Conservation (phyloP, 208 protist genomes). For the Wallacemonas sp. region DNA sequence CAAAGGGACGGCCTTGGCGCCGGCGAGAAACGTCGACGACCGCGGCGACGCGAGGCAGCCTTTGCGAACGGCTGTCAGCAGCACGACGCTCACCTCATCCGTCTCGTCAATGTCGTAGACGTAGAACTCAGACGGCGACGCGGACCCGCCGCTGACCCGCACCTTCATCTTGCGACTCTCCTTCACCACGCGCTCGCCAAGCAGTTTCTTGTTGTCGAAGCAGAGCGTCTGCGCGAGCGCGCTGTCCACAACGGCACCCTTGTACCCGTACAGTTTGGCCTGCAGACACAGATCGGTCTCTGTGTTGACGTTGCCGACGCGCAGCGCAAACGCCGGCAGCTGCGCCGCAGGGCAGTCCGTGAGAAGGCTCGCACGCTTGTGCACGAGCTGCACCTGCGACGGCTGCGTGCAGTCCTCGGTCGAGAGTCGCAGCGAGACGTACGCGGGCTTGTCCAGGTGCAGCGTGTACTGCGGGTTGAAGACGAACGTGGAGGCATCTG, state of each 20-base stretch:
- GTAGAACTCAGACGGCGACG: conserved; percentile 24
- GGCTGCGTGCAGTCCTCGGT: conserved; percentile 29
- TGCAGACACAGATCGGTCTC: conserved; percentile 55
- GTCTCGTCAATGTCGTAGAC: conserved; percentile 41
- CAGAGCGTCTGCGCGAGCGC: conserved; percentile 53
- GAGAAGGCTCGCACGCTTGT: conserved; percentile 36
- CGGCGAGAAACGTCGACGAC: conserved; percentile 7
- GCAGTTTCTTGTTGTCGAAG: conserved; percentile 48
- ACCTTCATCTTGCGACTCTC: conserved; percentile 40
- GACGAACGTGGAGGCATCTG: conserved; percentile 56
- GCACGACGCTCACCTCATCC: conserved; percentile 37
- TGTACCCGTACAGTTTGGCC: conserved; percentile 57
- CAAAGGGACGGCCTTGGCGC: neutral
- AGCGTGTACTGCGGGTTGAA: conserved; percentile 81
- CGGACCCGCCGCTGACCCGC: conserved; percentile 19
- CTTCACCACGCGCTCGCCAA: conserved; percentile 42
- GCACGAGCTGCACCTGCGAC: conserved; percentile 34
- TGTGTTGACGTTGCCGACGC: conserved; percentile 41
- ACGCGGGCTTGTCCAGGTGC: conserved; percentile 48
- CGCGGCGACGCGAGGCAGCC: conserved; percentile 34
- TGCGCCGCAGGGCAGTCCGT: conserved; percentile 17
- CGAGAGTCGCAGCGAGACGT: conserved; percentile 58
- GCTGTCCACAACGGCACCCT: conserved; percentile 66
- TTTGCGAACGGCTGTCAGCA: conserved; percentile 45
- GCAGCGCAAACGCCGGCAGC: conserved; percentile 31